These are phyloP conservation scores for Fusarium veterinarium DNA, from an alignment of 2,329 filamentous ascomycete genomes.

Conservation along the genomic window DNA sequence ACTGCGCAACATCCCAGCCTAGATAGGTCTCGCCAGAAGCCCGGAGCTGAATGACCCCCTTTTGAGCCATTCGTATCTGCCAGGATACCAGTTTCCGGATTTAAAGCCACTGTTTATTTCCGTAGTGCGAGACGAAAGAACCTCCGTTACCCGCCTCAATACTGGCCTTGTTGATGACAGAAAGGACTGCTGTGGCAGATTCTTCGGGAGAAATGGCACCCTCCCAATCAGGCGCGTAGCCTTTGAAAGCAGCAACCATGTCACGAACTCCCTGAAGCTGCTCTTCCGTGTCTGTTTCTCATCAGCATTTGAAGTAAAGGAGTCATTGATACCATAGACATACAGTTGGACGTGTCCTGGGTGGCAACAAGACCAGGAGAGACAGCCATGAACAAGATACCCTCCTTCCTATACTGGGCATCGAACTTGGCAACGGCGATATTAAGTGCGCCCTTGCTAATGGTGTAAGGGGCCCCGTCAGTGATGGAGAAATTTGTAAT, in stretches of 20 bases:
- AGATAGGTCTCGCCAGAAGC: too few relatives aligned
- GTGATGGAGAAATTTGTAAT: conserved; percentile 52
- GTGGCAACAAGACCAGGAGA: conserved; percentile 64
- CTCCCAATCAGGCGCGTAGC: conserved; percentile 55
- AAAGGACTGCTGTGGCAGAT: conserved; percentile 49
- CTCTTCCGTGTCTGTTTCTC: conserved; percentile 37
- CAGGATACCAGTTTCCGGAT: too few relatives aligned
- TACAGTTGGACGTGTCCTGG: conserved; percentile 46
- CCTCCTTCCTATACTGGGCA: conserved; percentile 60
- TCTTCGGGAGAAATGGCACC: conserved; percentile 50
- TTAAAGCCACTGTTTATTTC: conserved; percentile 31
- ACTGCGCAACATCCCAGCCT: too few relatives aligned
- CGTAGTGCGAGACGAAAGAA: conserved; percentile 64
- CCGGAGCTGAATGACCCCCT: too few relatives aligned
- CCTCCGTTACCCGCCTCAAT: conserved; percentile 61
- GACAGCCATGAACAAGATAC: conserved; percentile 63
- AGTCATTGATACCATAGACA: neutral
- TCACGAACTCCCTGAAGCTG: conserved; percentile 36
- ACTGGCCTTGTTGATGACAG: conserved; percentile 46
- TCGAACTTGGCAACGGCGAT: conserved; percentile 64
- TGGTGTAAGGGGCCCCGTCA: conserved; percentile 55
- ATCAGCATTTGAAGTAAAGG: neutral
- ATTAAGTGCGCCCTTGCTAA: conserved; percentile 65
- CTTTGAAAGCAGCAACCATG: conserved; percentile 47
- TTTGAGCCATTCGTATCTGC: too few relatives aligned